A percentile compares a stretch with the other conserved stretches of the same genome.
Conservation (phyloP, 768 basidiomycete genomes). For the Tulasnella sp. region DNA sequence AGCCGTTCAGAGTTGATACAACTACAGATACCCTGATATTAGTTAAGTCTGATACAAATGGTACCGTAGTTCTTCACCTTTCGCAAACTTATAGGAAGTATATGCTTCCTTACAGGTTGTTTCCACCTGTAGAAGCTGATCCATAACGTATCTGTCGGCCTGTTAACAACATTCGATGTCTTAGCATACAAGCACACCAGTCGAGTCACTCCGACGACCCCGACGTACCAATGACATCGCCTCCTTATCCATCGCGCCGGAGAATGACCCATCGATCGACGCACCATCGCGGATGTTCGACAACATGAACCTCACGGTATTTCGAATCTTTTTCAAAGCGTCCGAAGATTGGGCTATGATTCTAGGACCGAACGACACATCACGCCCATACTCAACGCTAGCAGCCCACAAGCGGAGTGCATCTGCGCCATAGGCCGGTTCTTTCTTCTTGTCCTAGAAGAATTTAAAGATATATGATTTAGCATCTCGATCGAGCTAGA, state of each 20-base stretch:
- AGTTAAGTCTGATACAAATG: not conserved
- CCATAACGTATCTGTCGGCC: conserved; percentile 81
- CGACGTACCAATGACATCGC: conserved; percentile 55
- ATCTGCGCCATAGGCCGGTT: conserved; percentile 79
- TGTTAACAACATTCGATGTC: conserved; percentile 25
- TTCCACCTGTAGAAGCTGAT: conserved; percentile 69
- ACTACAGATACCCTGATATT: conserved; percentile 38
- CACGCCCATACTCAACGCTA: conserved; percentile 78
- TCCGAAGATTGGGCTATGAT: conserved; percentile 67
- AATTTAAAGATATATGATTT: not conserved
- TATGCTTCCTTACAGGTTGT: conserved; percentile 57
- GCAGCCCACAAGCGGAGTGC: conserved; percentile 86
- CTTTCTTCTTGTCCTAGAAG: conserved; percentile 49
- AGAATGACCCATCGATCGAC: conserved; percentile 17
- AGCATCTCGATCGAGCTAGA: not conserved
- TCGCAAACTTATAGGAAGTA: conserved; percentile 63
- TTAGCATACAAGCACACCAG: not conserved
- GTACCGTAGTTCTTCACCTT: conserved; percentile 39
- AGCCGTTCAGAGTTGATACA: conserved; percentile 58
- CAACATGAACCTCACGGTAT: conserved; percentile 75
- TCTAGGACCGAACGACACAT: conserved; percentile 74
- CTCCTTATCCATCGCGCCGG: conserved; percentile 22
- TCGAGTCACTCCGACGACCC: too few relatives aligned
- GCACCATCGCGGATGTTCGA: conserved; percentile 52
- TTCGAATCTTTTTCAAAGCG: conserved; percentile 72